These are phyloP conservation scores for Coniochaeta sp. DNA, from an alignment of 2,329 filamentous ascomycete species.

Conservation along the genomic window DNA sequence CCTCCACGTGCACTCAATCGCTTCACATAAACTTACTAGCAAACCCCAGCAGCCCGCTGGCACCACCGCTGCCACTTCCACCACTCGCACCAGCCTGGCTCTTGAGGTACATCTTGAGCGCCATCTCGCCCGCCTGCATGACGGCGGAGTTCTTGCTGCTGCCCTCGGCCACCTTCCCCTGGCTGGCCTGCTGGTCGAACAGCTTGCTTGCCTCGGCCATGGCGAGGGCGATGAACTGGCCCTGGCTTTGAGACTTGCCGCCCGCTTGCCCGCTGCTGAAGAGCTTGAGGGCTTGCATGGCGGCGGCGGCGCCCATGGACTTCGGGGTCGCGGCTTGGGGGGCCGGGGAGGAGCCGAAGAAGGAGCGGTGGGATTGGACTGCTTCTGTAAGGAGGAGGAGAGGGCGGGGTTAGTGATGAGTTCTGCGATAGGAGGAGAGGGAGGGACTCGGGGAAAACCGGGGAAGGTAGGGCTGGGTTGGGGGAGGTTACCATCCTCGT, in stretches of 20 bases:
- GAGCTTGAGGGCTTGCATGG: conserved; percentile 74
- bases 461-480: not conserved
- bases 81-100: conserved; percentile 52
- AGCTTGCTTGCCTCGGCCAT: conserved; percentile 82
- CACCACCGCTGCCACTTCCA: conserved; percentile 34
- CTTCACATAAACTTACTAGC: conserved; percentile 39
- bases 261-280: conserved; percentile 55
- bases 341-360: conserved; percentile 52
- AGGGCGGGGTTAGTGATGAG: too few species aligned
- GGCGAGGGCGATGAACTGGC: conserved; percentile 74
- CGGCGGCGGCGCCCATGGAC: conserved; percentile 64
- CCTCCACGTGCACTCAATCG: too few species aligned
- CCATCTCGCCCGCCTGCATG: conserved; percentile 75
- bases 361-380: conserved; percentile 67
- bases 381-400: too few species aligned
- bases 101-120: conserved; percentile 88
- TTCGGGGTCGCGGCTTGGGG: conserved; percentile 38
- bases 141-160: conserved; percentile 77
- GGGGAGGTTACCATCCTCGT: conserved; percentile 39
- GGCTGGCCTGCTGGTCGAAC: conserved; percentile 50
- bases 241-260: conserved; percentile 53
- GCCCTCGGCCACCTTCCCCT: conserved; percentile 45
- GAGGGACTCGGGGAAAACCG: too few species aligned
- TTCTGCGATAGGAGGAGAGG: not conserved
- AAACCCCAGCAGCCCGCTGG: conserved; percentile 33